These are phyloP conservation scores for Candida andamanensis DNA, from an alignment of 805 yeast species.

Conservation along the genomic window DNA sequence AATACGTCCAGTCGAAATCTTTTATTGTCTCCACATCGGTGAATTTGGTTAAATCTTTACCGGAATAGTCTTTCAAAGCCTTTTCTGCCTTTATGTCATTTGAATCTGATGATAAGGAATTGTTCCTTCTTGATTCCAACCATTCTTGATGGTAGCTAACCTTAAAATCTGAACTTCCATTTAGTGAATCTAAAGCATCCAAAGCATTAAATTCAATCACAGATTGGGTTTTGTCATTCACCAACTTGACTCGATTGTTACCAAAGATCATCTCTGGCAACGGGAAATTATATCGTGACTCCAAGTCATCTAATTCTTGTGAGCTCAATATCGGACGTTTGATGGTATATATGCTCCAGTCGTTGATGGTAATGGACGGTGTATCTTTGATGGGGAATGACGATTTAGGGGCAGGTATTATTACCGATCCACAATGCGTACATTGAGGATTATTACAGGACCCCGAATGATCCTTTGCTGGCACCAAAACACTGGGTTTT, in stretches of 20 bases:
- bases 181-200: slow-evolving; percentile 54
- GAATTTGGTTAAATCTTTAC: slow-evolving; percentile 31
- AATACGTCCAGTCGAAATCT: slow-evolving; percentile 96
- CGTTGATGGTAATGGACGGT: slow-evolving; percentile 64
- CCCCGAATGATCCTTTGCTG: slow-evolving; percentile 38
- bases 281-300: slow-evolving; percentile 60
- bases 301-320: slow-evolving; percentile 64
- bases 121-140: slow-evolving; percentile 40
- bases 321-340: slow-evolving; percentile 76
- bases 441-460: slow-evolving; percentile 46
- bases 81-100: slow-evolving; percentile 19
- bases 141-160: slow-evolving; percentile 89
- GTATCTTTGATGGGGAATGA: slow-evolving; percentile 56
- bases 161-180: slow-evolving; percentile 30
- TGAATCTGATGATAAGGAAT: slow-evolving; percentile 15
- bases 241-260: slow-evolving; percentile 58
- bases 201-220: slow-evolving; percentile 68
- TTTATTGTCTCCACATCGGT: slow-evolving; percentile 56
- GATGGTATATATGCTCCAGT: slow-evolving; percentile 72
- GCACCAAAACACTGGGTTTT: slow-evolving; percentile 23
- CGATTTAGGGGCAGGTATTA: slow-evolving; percentile 74
- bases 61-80: slow-evolving; percentile 20
- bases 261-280: slow-evolving; percentile 98
- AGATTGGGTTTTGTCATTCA: slow-evolving; percentile 28
- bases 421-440: slow-evolving; percentile 62